phyloP scores from a whole-genome alignment of 345 rosid genomes.

The Salix dunnii region DNA sequence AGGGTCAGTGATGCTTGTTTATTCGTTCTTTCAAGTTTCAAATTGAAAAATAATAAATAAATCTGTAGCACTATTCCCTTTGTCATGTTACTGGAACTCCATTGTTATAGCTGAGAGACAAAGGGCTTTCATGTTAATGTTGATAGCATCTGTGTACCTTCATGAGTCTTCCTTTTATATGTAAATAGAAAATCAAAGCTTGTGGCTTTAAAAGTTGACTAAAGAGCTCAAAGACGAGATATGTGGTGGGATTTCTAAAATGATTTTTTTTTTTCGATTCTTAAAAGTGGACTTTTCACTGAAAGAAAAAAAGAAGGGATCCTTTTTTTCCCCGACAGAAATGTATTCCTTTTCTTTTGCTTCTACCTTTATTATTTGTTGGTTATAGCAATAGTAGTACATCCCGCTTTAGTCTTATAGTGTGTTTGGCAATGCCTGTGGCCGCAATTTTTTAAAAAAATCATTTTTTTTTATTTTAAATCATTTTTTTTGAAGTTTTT shows the following conservation, averaged over 20 bases:
- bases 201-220: neutral
- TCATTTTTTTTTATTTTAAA: too few species aligned
- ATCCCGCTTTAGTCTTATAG: neutral
- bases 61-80: neutral
- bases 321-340: neutral
- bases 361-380: neutral
- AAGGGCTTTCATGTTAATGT: neutral
- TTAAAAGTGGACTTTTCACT: neutral
- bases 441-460: too few species aligned
- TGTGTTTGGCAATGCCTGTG: too few species aligned
- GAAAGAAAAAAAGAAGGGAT: neutral
- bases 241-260: neutral
- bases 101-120: neutral
- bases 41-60: neutral
- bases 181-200: neutral
- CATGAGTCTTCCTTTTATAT: neutral
- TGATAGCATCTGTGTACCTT: neutral
- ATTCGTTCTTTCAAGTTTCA: neutral
- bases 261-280: neutral
- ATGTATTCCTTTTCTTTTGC: neutral
- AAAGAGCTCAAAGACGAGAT: neutral
- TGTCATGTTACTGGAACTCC: neutral
- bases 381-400: neutral
- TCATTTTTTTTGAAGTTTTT: too few species aligned
- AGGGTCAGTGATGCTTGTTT: neutral